Conservation (phyloP, 2,329 filamentous ascomycete species). For the Colletotrichum kahawae region DNA sequence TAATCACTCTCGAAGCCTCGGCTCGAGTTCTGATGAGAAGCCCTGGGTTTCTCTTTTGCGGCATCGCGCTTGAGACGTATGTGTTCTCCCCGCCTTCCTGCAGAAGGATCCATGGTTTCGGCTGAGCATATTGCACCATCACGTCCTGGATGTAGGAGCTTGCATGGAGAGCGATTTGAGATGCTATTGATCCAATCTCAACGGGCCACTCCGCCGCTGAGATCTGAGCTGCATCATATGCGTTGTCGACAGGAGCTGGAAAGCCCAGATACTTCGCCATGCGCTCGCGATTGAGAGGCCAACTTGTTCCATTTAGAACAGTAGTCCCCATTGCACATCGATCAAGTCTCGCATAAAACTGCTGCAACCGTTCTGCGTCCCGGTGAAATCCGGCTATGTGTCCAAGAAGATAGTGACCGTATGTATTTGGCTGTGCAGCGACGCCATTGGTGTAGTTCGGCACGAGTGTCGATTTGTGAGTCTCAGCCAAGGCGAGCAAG, state of each 20-base stretch:
- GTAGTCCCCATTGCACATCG: constrained; percentile 12
- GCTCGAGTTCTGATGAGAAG: neutral
- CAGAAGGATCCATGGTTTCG: constrained; percentile 12
- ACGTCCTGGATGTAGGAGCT: constrained; percentile 15
- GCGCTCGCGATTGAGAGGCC: constrained; percentile 14
- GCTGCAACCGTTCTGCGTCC: constrained; percentile 1
- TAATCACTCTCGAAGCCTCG: constrained; percentile 4
- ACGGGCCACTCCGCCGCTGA: constrained; percentile 6
- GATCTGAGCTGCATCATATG: constrained; percentile 15
- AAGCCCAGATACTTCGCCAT: constrained; percentile 17
- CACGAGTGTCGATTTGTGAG: neutral
- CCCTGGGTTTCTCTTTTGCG: constrained; percentile 13
- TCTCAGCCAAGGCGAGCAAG: neutral
- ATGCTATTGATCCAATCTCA: constrained; percentile 1
- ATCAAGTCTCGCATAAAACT: constrained; percentile 8
- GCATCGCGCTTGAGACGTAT: constrained; percentile 15
- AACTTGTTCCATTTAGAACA: constrained; percentile 15
- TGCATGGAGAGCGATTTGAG: constrained; percentile 1
- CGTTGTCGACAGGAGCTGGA: constrained; percentile 6
- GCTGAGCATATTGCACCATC: constrained; percentile 12
- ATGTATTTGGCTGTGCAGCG: constrained; percentile 12
- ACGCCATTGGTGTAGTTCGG: constrained; percentile 18
- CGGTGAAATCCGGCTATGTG: neutral
- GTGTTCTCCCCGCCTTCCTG: constrained; percentile 12
- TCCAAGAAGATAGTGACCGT: constrained; percentile 9